Base-by-base conservation (phyloP, 2,329 filamentous ascomycete species). In the Septoria linicola region DNA sequence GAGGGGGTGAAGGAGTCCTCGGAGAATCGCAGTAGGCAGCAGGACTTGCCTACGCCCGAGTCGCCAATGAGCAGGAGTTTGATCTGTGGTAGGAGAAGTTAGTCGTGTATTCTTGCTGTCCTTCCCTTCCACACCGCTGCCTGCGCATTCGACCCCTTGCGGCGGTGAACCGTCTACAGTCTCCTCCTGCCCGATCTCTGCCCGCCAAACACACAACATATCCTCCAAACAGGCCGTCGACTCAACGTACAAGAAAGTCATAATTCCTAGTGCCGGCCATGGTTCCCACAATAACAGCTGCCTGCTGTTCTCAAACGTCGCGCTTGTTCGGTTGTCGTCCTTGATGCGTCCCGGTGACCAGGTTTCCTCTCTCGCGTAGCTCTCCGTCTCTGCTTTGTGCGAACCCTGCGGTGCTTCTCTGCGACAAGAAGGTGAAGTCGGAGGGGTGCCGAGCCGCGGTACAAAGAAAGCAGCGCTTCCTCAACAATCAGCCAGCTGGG, bases 181-280 rank as follows among this genome's bases (percentile, higher is more conserved):
- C n/a, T n/a, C n/a, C n/a, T n/a, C n/a, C n/a, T n/a, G n/a, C n/a
- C n/a, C n/a, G n/a, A n/a, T n/a, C n/a, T n/a, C n/a, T n/a, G n/a
- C n/a, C n/a, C n/a, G n/a, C n/a, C 35, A 39, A 21, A 19, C 35
- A 19, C 16, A n/a, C n/a, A n/a, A n/a, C n/a, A n/a, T n/a, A n/a
- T n/a, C 10, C 35, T 16, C 17, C 6, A 19, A n/a, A n/a, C n/a
- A n/a, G n/a, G n/a, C 16, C 16, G 16, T 21, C 21, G 23, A n/a
- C 23, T 30, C 21, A 30, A 57, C 85, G 69, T 85, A 97, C 92
- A 76, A 99, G 81, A 75, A 97, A 97, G 75, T 99, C 93, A 76
- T 99, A 99, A 80, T 99, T 99, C 75, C 93, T 85, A 80, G 92
- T 95, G 73, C 88, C 89, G 68, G 93, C 91, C 93, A 99, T 99